Conservation (phyloP, 331 rosid species). For the Malus hybrid region DNA sequence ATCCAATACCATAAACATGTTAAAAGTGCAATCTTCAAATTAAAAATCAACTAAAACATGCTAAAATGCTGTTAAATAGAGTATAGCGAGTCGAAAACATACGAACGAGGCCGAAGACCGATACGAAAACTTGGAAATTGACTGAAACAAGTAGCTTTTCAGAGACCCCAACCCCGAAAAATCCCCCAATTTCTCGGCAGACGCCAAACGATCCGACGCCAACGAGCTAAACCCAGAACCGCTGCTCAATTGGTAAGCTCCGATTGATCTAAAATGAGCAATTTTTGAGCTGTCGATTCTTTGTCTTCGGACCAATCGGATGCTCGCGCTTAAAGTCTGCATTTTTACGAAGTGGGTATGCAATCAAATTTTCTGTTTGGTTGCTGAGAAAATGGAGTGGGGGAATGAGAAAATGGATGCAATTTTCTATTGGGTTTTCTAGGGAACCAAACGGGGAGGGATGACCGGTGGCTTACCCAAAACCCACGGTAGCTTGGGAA, state of each 20-base stretch:
- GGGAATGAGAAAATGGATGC: background rate
- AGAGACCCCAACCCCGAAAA: constrained; percentile 8
- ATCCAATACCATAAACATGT: background rate
- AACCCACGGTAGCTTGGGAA: background rate
- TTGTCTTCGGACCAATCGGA: constrained; percentile 19
- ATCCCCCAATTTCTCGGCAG: constrained; percentile 6
- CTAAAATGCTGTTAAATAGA: background rate
- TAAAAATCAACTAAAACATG: background rate
- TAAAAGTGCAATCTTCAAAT: background rate
- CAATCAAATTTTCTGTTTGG: background rate
- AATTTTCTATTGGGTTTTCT: background rate
- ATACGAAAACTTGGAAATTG: constrained; percentile 17
- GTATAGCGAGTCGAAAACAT: constrained; percentile 2
- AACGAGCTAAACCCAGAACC: constrained; percentile 14
- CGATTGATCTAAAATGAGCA: constrained; percentile 12
- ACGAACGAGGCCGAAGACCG: constrained; percentile 15
- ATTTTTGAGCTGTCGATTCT: constrained; percentile 6
- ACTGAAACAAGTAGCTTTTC: constrained; percentile 6
- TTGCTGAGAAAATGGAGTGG: background rate
- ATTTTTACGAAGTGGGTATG: background rate
- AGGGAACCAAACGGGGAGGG: background rate
- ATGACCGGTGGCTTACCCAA: background rate
- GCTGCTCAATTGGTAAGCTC: background rate
- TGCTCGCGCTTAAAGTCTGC: constrained; percentile 18
- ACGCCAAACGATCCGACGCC: background rate